phyloP scores from a whole-genome alignment of 2,329 filamentous ascomycete genomes.

The Acarospora socialis region DNA sequence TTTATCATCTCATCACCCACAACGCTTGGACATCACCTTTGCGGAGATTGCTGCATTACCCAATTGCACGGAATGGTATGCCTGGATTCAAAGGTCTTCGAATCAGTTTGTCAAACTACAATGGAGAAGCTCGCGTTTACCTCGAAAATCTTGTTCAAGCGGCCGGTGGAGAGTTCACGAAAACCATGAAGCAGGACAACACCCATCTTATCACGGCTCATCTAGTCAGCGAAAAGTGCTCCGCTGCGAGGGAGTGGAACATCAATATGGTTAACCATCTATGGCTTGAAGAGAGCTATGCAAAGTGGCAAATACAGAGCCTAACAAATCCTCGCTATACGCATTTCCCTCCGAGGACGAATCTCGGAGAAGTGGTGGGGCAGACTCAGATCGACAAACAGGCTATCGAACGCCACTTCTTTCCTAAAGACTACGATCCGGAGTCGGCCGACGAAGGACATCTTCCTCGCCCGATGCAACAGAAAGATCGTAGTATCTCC shows the following conservation, averaged over 20 bases:
- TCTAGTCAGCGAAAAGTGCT: slow-evolving; percentile 79
- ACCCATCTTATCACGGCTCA: slow-evolving; percentile 91
- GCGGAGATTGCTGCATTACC: slow-evolving; percentile 76
- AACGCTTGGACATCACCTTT: slow-evolving; percentile 81
- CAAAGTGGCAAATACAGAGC: slow-evolving; percentile 64
- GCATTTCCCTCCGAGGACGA: slow-evolving; percentile 77
- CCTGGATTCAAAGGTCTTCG: slow-evolving; percentile 61
- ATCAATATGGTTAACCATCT: slow-evolving; percentile 84
- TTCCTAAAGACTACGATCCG: slow-evolving; percentile 23
- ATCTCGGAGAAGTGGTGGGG: slow-evolving; percentile 83
- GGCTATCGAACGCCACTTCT: slow-evolving; percentile 57
- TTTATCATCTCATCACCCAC: slow-evolving; percentile 80
- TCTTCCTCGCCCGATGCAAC: slow-evolving; percentile 19
- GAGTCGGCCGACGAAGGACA: slow-evolving; percentile 12
- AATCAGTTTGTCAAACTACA: slow-evolving; percentile 93
- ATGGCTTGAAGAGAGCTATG: slow-evolving; percentile 96
- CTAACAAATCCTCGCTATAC: slow-evolving; percentile 63
- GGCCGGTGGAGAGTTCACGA: slow-evolving; percentile 77
- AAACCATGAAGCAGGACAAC: slow-evolving; percentile 88
- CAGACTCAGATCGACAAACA: slow-evolving; percentile 69
- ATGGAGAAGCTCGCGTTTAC: slow-evolving; percentile 83
- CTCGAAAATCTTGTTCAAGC: slow-evolving; percentile 82
- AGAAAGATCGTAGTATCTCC: slow-evolving; percentile 23
- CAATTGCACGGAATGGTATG: slow-evolving; percentile 61
- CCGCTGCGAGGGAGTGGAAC: slow-evolving; percentile 83